Base-by-base conservation (phyloP, 345 rosid genomes). In the Populus pruinosa region DNA sequence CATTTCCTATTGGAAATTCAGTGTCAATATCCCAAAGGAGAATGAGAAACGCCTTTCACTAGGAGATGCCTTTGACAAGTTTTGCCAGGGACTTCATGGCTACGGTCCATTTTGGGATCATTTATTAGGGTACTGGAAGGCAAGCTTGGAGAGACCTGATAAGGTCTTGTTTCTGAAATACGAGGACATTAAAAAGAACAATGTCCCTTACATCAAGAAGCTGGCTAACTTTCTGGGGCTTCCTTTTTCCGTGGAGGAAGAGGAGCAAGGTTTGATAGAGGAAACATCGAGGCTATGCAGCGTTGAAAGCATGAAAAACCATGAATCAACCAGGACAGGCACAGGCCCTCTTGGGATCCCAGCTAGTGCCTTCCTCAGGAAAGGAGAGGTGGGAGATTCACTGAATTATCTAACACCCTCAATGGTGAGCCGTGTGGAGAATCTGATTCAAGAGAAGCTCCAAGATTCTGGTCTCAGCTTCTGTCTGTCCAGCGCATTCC, bases 381-480 rank as follows among this genome's bases (percentile, higher is more conserved):
- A 18, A 13, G 90, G 86, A 1, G 23, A 23, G 0, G 82, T 82
- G 14, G 88, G 90, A 8, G 88, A 84, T 55, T 86, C 87, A 87
- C 75, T 80, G 75, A 85, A 76, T 18, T 8, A 69, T 62, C 61
- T 85, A 2, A 77, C 81, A 0, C 18, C 23, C 0, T 85, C 78
- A 56, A 82, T 87, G 25, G 53, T 64, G 38, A 79, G 29, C 31
- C 41, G 61, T 25, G n/a, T 13, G 2, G 66, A 67, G 20, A 71
- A 10, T 7, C 50, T 2, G 25, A 66, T 79, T 81, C 7, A 25
- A 55, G 20, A 2, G 2, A 83, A 85, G 70, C 63, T 87, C 0
- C 64, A 71, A 13, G 83, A 77, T 0, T 71, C 83, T 8, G 89
- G 85, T 6, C 79, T 82, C 0, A n/a, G 71, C 29, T 63, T 81